These are phyloP conservation scores for Saccharomyces hybrid DNA, from an alignment of 1,139 yeast species.

Conservation along the genomic window DNA sequence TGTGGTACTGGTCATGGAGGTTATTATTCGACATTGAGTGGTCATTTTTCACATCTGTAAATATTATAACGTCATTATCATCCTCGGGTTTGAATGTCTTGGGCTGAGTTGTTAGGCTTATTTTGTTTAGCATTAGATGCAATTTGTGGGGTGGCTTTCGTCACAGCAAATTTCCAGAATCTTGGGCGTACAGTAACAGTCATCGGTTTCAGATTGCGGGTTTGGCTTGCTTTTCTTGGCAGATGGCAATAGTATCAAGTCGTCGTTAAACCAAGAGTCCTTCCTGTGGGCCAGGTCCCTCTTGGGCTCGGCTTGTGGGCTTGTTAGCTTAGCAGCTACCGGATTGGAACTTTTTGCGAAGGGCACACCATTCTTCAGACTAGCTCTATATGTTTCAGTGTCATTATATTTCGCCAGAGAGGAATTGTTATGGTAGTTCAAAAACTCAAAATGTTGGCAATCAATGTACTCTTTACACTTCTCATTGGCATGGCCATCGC, in stretches of 20 bases:
- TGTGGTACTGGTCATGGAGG: neutral
- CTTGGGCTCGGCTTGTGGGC: neutral
- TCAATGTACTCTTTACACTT: constrained; percentile 17
- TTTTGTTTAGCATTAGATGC: neutral
- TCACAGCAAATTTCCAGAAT: constrained; percentile 37
- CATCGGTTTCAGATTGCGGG: constrained; percentile 5
- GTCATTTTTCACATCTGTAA: neutral
- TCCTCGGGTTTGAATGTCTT: neutral
- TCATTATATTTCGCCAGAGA: neutral
- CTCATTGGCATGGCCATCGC: neutral
- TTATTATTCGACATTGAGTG: neutral
- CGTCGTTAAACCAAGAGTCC: neutral
- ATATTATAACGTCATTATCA: neutral
- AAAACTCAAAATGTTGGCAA: constrained; percentile 37
- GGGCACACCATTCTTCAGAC: neutral
- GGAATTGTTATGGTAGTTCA: constrained; percentile 31
- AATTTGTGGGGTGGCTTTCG: constrained; percentile 20
- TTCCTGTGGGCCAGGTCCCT: neutral
- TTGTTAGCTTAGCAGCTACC: neutral
- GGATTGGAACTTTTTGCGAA: neutral
- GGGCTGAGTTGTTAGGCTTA: neutral
- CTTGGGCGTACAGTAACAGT: constrained; percentile 32
- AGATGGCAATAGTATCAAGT: neutral
- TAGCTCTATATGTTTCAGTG: neutral
- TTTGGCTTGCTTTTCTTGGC: constrained; percentile 3